These are phyloP conservation scores for Trichoderma parareesei DNA, from an alignment of 495 filamentous ascomycete species.

Conservation along the genomic window DNA sequence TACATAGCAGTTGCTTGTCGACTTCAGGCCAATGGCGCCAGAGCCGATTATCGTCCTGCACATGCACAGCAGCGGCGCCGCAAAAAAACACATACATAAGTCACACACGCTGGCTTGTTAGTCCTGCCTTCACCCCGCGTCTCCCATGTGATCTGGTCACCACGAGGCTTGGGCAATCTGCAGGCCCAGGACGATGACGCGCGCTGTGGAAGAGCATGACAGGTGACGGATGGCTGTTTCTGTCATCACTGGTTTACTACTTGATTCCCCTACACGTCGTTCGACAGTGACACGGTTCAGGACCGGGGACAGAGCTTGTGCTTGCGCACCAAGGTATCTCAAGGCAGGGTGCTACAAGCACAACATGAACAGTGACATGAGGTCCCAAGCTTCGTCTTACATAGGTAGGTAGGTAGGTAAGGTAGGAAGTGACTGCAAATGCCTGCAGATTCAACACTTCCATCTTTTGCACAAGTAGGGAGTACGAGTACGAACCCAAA, in stretches of 20 bases:
- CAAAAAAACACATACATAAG: not conserved
- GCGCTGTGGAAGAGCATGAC: not conserved
- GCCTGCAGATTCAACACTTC: no score
- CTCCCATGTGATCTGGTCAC: conserved; percentile 4
- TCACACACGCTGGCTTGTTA: not conserved
- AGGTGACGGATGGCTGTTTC: not conserved
- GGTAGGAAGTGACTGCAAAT: no score
- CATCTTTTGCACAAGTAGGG: no score
- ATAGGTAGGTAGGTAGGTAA: no score
- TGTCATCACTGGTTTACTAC: no score
- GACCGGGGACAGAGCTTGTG: no score
- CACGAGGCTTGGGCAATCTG: not conserved
- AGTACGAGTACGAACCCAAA: conserved; percentile 2
- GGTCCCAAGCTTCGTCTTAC: no score
- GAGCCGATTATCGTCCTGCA: not conserved
- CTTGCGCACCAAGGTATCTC: no score
- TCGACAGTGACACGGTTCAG: no score
- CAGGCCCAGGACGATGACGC: not conserved
- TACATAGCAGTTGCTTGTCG: not conserved
- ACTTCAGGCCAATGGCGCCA: not conserved
- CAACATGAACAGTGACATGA: no score
- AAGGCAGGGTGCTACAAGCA: no score
- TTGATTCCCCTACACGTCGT: no score
- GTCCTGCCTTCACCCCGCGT: not conserved
- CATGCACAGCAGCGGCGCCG: not conserved